Evolutionary conservation across 2,329 filamentous ascomycete species (phyloP), one percentile per base, ranked within the genome.

Genomic region (Coleophoma eucalyptorum): DNA sequence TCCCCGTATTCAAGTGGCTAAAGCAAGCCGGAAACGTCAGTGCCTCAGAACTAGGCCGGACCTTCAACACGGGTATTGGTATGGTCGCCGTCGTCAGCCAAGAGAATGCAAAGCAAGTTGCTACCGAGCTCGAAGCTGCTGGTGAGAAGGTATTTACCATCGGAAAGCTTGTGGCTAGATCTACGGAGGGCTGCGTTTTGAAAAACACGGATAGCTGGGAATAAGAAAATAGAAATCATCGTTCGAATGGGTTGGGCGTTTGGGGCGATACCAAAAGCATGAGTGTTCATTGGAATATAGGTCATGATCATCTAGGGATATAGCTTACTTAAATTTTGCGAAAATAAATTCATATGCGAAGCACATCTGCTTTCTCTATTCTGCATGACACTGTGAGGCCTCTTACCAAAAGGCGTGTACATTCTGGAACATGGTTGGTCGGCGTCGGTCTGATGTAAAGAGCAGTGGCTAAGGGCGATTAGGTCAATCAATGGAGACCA

Each of bases 1-100:
- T 89, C 0, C 73, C 80, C 1, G 88, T 97, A 4, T 94, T 97
- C 74, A 78, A 78, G 63, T 99, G 94, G 94, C 78, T 99, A 62
- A 90, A 91, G 73, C 49, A 68, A 54, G 74, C 76, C 3, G 83
- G 83, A n/a, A 87, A 87, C 54, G 84, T 97, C 32, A 80, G 78
- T 48, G 77, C 85, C 2, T 65, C 74, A 10, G 94, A 99, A 73
- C 95, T 97, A 81, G 90, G 87, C 47, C 80, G 91, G 51, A 94
- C 91, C 2, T 97, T 96, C 80, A 99, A 99, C 74, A 91, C 87
- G 7, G 94, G 94, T 46, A 74, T 99, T 42, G 94, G 94, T 43
- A 97, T 99, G 92, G 89, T 97, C 5, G 76, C 92, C 31, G 90
- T 91, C 5, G 90, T 97, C 3, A 81, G 80, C 26, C 74, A 79